Percentiles rank a stretch among this genome's conserved stretches.
These are phyloP conservation scores for Alternaria burnsii DNA, from an alignment of 2,329 filamentous ascomycete species.

Conservation along the genomic window DNA sequence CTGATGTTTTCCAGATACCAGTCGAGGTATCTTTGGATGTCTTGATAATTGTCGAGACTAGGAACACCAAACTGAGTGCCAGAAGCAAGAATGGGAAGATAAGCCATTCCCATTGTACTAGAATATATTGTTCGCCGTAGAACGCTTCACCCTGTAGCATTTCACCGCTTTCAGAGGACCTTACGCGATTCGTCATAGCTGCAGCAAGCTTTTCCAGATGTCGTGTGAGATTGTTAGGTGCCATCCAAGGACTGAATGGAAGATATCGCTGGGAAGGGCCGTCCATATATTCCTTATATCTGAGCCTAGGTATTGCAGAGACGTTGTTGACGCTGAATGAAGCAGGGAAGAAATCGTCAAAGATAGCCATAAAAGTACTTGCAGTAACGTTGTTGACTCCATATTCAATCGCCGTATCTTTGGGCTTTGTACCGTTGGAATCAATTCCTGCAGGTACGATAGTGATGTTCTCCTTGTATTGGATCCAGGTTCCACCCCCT, in stretches of 20 bases:
- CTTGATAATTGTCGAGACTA: conserved; percentile 34
- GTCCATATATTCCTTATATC: conserved; percentile 11
- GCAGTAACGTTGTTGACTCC: conserved; percentile 15
- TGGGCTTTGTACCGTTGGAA: neutral
- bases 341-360: too few species aligned
- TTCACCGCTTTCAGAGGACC: conserved; percentile 7
- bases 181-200: conserved; percentile 27
- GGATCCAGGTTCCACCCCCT: neutral
- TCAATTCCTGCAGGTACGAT: neutral
- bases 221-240: conserved; percentile 20
- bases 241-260: conserved; percentile 24
- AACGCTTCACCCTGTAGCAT: conserved; percentile 24
- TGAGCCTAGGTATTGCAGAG: neutral
- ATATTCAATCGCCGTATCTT: neutral
- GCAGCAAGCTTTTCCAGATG: conserved; percentile 31
- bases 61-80: conserved; percentile 28
- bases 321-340: too few species aligned
- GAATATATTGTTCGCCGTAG: conserved; percentile 32
- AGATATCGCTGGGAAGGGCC: neutral
- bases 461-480: neutral
- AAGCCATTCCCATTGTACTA: conserved; percentile 46
- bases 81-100: conserved; percentile 38
- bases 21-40: conserved; percentile 25
- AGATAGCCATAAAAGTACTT: fast-evolving
- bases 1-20: conserved; percentile 40